Evolutionary conservation across 345 rosid species (phyloP).

Genomic region (Gossypioides kirkii): DNA sequence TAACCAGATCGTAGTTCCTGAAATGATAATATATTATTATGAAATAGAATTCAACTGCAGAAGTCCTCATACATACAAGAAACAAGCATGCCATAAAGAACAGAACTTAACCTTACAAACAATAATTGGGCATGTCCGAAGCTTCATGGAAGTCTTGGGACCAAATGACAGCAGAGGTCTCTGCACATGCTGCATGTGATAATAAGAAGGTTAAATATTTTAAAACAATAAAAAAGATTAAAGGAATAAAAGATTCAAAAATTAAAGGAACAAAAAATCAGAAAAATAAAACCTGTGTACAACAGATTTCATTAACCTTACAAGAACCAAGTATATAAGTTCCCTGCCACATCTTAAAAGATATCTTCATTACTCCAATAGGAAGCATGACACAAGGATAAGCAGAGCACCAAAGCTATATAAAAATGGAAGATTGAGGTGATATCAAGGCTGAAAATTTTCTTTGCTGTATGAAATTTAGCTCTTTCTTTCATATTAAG

Average conservation of each 20-base stretch:
- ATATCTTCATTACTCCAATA: not conserved
- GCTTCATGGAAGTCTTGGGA: constrained; percentile 79
- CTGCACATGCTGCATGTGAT: constrained; percentile 75
- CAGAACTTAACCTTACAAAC: constrained; percentile 76
- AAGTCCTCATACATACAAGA: not conserved
- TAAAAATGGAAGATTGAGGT: not conserved
- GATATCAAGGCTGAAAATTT: not conserved
- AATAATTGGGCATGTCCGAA: constrained; percentile 72
- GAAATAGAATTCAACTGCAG: constrained; percentile 11
- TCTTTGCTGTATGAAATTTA: not conserved
- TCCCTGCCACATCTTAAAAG: no score
- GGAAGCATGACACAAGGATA: not conserved
- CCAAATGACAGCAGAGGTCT: constrained; percentile 91
- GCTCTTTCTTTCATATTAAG: not conserved
- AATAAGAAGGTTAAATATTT: constrained; percentile 22
- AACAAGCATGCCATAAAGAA: constrained; percentile 7
- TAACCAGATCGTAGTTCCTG: constrained; percentile 85
- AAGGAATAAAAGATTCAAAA: not conserved
- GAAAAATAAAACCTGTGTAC: not conserved
- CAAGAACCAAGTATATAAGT: not conserved
- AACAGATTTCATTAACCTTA: not conserved
- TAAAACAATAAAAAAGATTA: not conserved
- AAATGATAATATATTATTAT: constrained; percentile 17
- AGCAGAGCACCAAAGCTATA: not conserved
- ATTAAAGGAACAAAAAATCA: not conserved